Conservation (phyloP, 148 eudicot species). For the Silene conica region DNA sequence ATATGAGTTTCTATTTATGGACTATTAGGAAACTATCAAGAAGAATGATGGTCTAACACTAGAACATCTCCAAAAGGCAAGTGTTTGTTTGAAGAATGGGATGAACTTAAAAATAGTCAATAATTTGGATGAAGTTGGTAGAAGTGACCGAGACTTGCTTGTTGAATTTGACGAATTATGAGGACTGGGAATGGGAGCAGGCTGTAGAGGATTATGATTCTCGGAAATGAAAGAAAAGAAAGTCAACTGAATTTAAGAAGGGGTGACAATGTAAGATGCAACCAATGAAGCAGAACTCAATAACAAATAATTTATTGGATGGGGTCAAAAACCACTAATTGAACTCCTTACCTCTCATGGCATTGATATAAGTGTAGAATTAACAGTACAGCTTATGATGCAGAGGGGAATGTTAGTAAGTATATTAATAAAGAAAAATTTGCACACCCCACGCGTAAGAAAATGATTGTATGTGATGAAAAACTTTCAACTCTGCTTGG, state of each 20-base stretch:
- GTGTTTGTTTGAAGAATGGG: constrained; percentile 19
- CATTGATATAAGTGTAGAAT: constrained; percentile 11
- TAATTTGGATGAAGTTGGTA: constrained; percentile 20
- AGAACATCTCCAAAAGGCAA: constrained; percentile 27
- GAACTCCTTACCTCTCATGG: constrained; percentile 18
- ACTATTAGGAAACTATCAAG: constrained; percentile 55
- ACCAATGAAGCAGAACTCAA: constrained; percentile 16
- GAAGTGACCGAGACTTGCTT: constrained; percentile 12
- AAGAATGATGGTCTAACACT: constrained; percentile 44
- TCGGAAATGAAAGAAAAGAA: not conserved
- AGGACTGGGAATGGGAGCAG: constrained; percentile 36
- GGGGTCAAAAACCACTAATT: constrained; percentile 26
- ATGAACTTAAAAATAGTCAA: constrained; percentile 19
- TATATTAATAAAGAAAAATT: constrained; percentile 22
- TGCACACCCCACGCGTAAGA: constrained; percentile 14
- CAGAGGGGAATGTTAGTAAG: constrained; percentile 12
- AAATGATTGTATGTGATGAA: constrained; percentile 29
- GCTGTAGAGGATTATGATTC: constrained; percentile 26
- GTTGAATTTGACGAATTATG: constrained; percentile 20
- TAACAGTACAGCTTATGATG: constrained; percentile 24
- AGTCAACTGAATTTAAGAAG: constrained; percentile 9
- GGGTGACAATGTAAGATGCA: not conserved
- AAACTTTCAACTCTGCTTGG: constrained; percentile 20
- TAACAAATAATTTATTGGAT: constrained; percentile 20
- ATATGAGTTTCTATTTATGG: constrained; percentile 32